Base-by-base conservation (phyloP, 805 yeast species). In the Pichia kluyveri region DNA sequence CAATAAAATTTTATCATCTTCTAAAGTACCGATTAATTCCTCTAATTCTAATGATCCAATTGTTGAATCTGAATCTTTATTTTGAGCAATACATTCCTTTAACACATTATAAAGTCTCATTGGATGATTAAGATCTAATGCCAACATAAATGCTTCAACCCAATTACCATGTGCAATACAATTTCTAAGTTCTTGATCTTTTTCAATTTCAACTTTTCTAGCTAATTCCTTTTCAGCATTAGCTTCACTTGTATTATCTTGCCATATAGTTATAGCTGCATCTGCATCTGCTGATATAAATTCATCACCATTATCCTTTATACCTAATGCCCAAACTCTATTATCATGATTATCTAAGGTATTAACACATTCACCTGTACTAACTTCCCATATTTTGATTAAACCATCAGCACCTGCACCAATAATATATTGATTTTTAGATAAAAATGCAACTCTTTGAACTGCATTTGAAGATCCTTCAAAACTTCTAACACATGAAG, bases 381-480 rank as follows among this genome's bases (percentile, higher is more conserved):
- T 62, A 38, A 78, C 70, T 59, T 88, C 95, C 99, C 99, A 93
- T 6, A 93, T 69, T 63, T 93, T 91, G 49, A 93, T 75, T 45
- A 93, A 75, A 2, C 98, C 98, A 67, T 93, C 99, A 14, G 98
- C 98, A 40, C 96, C 97, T 19, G 89, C 77, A 40, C 83, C 78
- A 18, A 86, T 69, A 5, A 91, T 59, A 62, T 86, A 93, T 45
- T 76, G 76, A 54, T 82, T 80, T 44, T 72, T 73, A 53, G 81
- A 78, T 50, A 86, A 70, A 60, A 87, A 88, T 31, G 76, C 70
- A 42, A 83, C 83, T 66, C 93, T 77, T 65, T 91, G 93, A 4
- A 93, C 90, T 0, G 97, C 85, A 60, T 89, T 91, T 12, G 96
- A 79, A 64, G 90, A 97, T 3, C 98, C 96, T 67, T 93, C 97